phyloP scores from a whole-genome alignment of 495 filamentous ascomycete species.

The Daldinia vernicosa region DNA sequence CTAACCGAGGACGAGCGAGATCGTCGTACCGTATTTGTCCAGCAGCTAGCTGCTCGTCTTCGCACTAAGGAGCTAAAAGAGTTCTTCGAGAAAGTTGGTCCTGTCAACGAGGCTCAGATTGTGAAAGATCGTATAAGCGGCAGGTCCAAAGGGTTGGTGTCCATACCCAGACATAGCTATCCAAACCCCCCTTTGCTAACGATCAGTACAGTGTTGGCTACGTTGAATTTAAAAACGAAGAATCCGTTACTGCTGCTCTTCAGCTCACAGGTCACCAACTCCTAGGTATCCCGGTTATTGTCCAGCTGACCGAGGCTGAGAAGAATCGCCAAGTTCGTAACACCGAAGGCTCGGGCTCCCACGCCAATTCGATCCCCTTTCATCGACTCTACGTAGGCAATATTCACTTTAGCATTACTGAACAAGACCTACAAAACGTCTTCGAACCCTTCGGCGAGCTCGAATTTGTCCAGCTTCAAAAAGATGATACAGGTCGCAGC shows the following conservation, averaged over 20 bases:
- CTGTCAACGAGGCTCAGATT: slow-evolving; percentile 97
- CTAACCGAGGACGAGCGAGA: slow-evolving; percentile 96
- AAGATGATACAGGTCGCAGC: slow-evolving; percentile 89
- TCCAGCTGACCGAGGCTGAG: slow-evolving; percentile 97
- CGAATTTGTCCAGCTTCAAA: slow-evolving; percentile 96
- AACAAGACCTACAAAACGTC: slow-evolving; percentile 92
- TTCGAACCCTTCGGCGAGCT: slow-evolving; percentile 99
- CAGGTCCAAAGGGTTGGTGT: slow-evolving; percentile 92
- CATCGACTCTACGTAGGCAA: slow-evolving; percentile 99
- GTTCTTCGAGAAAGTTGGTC: slow-evolving; percentile 97
- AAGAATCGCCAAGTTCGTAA: slow-evolving; percentile 98
- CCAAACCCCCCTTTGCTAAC: slow-evolving; percentile 4
- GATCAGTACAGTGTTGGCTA: slow-evolving; percentile 82
- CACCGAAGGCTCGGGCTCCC: slow-evolving; percentile 71
- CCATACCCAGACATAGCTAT: not conserved
- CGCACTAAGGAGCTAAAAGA: slow-evolving; percentile 90
- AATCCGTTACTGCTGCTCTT: slow-evolving; percentile 90
- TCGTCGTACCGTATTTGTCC: slow-evolving; percentile 95
- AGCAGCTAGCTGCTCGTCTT: slow-evolving; percentile 93
- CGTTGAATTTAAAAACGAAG: slow-evolving; percentile 98
- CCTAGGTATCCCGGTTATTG: slow-evolving; percentile 98
- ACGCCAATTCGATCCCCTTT: slow-evolving; percentile 83
- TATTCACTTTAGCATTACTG: slow-evolving; percentile 99
- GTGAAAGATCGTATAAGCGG: slow-evolving; percentile 98
- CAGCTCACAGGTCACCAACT: slow-evolving; percentile 99